Base-by-base conservation (phyloP, 257 asterid genomes). In the Nyctanthes arbortristis region DNA sequence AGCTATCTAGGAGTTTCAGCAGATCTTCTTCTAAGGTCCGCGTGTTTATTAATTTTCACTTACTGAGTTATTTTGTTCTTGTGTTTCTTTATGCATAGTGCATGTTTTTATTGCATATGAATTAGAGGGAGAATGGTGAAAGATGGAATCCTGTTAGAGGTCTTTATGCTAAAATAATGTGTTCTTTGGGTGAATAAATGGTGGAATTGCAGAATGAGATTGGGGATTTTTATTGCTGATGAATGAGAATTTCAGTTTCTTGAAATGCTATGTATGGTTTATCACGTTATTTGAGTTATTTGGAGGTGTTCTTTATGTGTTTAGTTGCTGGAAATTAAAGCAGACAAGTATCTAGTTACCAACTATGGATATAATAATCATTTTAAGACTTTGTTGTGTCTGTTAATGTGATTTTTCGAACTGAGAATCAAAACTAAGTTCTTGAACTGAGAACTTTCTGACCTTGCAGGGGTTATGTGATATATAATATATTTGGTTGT, bases 11-110 rank as follows among this genome's bases (percentile, higher is more conserved):
- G 52, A 63, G 67, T 40, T 63, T 63, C 39, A 63, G 67, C 47
- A 63, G 47, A 63, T 52, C 59, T 52, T 63, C 67, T 7, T 63
- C 67, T 2, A 63, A 63, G 67, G 67, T 63, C 35, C 7, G 67
- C 16, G 33, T 3, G 27, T 60, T 31, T 60, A 25, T 60, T 31
- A 29, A 60, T 18, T 12, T 28, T 7, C 24, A 7, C 16, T n/a
- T 63, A 4, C 9, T n/a, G 16, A 45, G 24, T 31, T 32, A 30
- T 33, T 3, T 30, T 32, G 12, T 61, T 29, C 27, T 7, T 28
- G 37, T 32, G 33, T 16, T 4, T 18, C 39, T 31, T 60, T 12
- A 18, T 35, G 6, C 10, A 35, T 35, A 12, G 40, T 35, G 6
- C 10, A 35, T 2, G 2, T 9, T 39, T 39, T 39, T 9, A n/a